Conservation (phyloP, 257 asterid genomes). For the Nicotiana undulata region DNA sequence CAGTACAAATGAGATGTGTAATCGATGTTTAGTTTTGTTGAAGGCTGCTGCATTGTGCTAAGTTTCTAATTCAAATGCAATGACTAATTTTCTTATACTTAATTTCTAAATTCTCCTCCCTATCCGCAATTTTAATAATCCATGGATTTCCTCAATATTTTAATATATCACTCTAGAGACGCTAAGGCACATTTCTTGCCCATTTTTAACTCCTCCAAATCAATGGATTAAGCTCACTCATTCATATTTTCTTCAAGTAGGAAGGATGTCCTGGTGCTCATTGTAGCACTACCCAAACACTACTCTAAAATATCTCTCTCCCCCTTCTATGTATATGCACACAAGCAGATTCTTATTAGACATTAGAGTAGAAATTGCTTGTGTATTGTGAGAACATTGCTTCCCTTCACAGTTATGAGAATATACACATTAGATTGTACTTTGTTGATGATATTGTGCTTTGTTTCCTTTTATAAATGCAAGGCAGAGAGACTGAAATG, state of each 20-base stretch:
- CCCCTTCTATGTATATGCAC: not conserved
- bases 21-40: not conserved
- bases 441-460: not conserved
- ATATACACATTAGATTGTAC: not conserved
- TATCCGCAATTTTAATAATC: not conserved
- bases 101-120: not conserved
- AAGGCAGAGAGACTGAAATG: constrained; percentile 74
- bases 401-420: not conserved
- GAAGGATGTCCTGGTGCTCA: not conserved
- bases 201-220: not conserved
- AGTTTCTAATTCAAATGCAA: not conserved
- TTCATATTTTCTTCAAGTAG: not conserved
- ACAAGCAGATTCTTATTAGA: not conserved
- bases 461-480: not conserved
- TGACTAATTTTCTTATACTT: not conserved
- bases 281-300: not conserved
- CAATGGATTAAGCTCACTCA: not conserved
- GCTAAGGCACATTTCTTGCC: not conserved
- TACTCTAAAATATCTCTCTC: not conserved
- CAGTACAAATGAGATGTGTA: not conserved
- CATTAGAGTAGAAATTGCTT: not conserved
- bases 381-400: not conserved
- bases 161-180: not conserved
- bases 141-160: not conserved
- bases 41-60: not conserved